Base-by-base conservation (phyloP, 176 grass and related monocot genomes). In the Calamus simplicifolius region DNA sequence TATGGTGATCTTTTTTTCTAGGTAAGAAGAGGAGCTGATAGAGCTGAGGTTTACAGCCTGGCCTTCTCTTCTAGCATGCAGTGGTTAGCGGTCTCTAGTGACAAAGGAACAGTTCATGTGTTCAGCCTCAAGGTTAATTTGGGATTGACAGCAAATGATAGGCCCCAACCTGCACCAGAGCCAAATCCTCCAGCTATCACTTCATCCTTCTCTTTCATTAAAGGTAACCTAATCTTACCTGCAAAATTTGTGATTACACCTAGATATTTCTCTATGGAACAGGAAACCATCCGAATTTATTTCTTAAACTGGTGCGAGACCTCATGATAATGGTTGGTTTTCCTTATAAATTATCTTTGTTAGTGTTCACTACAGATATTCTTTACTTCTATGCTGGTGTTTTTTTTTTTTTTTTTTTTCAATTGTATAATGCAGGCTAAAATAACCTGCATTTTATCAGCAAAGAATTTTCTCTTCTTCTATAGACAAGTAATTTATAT, bases 131-230 rank as follows among this genome's bases (percentile, higher is more conserved):
- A 99, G 49, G 73, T 93, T 62, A 99, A 98, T 79, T 48, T 74
- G 5, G 14, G 79, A 62, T 50, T 50, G n/a, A 18, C 56, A 15
- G 84, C 62, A 26, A 71, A 76, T 53, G 94, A 99, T 53, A 93
- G 80, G 25, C 79, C 79, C 19, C 72, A 67, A 21, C 67, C 82
- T 18, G 82, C 51, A 69, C 66, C 28, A 61, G 57, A 62, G 26
- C 64, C 84, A 50, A 76, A 70, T 67, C 67, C 67, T 59, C 79
- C 88, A 50, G 69, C 64, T 70, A 77, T 63, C 18, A 79, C 76
- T 14, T 84, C 94, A 54, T 70, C 88, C n/a, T 80, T 99, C 70
- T 84, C 94, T 17, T 93, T 99, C 72, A 99, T 83, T 5, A 83
- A 62, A 60, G 82, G 90, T 99, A 83, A 73, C 18, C 18, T 54